Evolutionary conservation across 768 basidiomycete species (phyloP).

Genomic region (Coprinopsis sp.): DNA sequence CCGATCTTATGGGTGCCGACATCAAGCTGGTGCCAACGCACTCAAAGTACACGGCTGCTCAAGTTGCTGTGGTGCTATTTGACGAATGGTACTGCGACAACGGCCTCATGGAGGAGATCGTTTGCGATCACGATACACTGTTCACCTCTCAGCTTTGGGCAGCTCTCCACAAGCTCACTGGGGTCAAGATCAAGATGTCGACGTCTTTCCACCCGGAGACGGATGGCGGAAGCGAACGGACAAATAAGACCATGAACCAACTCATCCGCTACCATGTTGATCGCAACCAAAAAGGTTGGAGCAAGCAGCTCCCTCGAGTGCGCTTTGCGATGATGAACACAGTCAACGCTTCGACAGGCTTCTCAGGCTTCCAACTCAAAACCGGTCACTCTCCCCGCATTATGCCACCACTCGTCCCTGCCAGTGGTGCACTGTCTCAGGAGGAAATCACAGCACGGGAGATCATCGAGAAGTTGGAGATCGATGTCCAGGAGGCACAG

Average conservation of each 20-base stretch:
- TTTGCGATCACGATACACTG: constrained; percentile 28
- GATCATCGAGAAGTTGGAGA: constrained; percentile 18
- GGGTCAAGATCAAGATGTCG: constrained; percentile 28
- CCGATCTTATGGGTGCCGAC: constrained; percentile 7
- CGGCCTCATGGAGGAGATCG: constrained; percentile 24
- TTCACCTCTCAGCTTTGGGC: constrained; percentile 28
- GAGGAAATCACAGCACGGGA: constrained; percentile 15
- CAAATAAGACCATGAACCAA: constrained; percentile 32
- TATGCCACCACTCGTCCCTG: constrained; percentile 13
- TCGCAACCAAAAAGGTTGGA: constrained; percentile 31
- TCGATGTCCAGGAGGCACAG: constrained; percentile 10
- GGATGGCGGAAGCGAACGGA: constrained; percentile 30
- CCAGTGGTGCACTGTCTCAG: constrained; percentile 16
- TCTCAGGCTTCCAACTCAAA: constrained; percentile 28
- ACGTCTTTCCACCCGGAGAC: constrained; percentile 36
- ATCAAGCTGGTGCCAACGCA: constrained; percentile 8
- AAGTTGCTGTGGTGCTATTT: constrained; percentile 16
- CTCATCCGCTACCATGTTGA: constrained; percentile 23
- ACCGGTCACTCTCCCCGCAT: constrained; percentile 19
- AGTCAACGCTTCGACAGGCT: constrained; percentile 26
- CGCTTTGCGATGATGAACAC: constrained; percentile 33
- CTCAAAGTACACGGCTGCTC: neutral
- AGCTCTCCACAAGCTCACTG: constrained; percentile 21
- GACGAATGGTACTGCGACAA: constrained; percentile 27
- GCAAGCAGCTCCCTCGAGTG: constrained; percentile 17